phyloP scores from a whole-genome alignment of 75 land plant species.

The Cupressus sempervirens region DNA sequence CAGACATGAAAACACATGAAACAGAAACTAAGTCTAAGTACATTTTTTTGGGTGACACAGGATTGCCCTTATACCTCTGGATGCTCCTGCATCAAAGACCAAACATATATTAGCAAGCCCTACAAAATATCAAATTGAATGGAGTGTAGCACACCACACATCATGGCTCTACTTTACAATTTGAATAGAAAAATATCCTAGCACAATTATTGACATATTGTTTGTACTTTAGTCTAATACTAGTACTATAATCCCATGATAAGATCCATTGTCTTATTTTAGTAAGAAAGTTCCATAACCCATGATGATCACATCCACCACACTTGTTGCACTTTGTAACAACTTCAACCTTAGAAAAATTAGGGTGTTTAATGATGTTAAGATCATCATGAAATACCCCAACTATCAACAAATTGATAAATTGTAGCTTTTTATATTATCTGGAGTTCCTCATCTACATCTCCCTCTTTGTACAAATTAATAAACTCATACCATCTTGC shows the following conservation, averaged over 20 bases:
- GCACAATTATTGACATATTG: background rate
- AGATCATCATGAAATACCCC: background rate
- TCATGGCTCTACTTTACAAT: background rate
- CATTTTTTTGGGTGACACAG: too few relatives aligned
- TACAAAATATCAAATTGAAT: too few relatives aligned
- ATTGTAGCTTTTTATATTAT: background rate
- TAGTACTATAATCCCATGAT: background rate
- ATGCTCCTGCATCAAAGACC: too few relatives aligned
- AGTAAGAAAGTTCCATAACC: background rate
- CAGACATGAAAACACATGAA: too few relatives aligned
- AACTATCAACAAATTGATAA: background rate
- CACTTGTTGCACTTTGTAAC: background rate
- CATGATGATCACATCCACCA: background rate
- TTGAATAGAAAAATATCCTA: background rate
- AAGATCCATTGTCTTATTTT: background rate
- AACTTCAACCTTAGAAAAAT: background rate
- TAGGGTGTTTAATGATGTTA: background rate
- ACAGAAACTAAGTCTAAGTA: too few relatives aligned
- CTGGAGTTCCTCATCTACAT: background rate
- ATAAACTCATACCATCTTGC: constrained; percentile 43
- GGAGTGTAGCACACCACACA: background rate
- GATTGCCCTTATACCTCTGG: too few relatives aligned
- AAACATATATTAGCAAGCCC: too few relatives aligned
- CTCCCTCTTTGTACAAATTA: background rate
- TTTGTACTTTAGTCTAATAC: background rate